Base-by-base conservation (phyloP, 306 rosid species). In the Vigna hirtella region DNA sequence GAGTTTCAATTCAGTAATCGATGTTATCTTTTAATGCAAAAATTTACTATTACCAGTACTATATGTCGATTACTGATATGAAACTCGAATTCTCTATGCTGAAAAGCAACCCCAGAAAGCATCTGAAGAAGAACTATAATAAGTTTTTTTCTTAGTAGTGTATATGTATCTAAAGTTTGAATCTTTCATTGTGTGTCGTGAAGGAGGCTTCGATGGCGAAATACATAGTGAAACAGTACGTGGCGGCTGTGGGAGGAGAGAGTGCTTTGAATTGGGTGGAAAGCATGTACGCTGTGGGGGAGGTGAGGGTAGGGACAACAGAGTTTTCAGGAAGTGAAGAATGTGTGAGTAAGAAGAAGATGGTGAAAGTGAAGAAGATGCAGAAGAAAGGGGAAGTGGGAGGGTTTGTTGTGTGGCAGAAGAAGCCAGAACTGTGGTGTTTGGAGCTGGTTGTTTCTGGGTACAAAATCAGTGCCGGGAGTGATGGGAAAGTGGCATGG, bases 371-470 rank as follows among this genome's bases (percentile, higher is more conserved):
- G 42, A 62, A 62, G 68, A 91, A 79, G 43, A 45, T 65, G 38
- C 11, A 57, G 72, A 57, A 7, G 84, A 85, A 16, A 77, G 90
- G 91, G 6, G 97, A 95, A 66, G 85, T 91, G 85, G 99, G 99
- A n/a, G 98, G 98, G 16, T 96, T 96, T 38, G 98, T 96, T 45
- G 73, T 93, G 78, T 96, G 99, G 99, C 94, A 96, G 86, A 96
- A 93, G 75, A 84, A 78, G 73, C 94, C 97, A 28, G 98, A 93
- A 65, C 48, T 91, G 0, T 96, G 99, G 99, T 93, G 98, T 49
- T 89, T 93, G 90, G 99, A 96, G 70, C 17, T 96, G 83, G 87
- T 96, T 58, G 80, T 96, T 62, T 79, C 90, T 4, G 94, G 98
- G 0, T 85, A 89, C 90, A 96, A 96, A 72, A 93, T 96, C 53